phyloP scores from a whole-genome alignment of 2,329 filamentous ascomycete species.

The Coniochaeta pulveracea region DNA sequence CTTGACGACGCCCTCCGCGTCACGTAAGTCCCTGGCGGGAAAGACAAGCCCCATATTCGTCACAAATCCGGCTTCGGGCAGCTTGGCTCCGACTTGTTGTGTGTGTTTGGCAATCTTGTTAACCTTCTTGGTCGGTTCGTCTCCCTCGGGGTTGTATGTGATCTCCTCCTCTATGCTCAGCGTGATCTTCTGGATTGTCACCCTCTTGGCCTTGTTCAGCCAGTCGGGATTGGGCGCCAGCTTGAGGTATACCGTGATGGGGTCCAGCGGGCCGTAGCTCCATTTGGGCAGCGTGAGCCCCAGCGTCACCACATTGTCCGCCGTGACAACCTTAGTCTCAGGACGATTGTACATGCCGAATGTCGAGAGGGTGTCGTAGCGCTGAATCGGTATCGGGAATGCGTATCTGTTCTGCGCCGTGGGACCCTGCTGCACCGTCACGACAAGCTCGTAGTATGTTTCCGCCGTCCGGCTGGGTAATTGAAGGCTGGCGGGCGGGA shows the following conservation, averaged over 20 bases:
- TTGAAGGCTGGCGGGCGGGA: slow-evolving; percentile 86
- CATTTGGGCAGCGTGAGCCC: slow-evolving; percentile 87
- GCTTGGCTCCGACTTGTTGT: slow-evolving; percentile 67
- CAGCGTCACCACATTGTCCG: slow-evolving; percentile 83
- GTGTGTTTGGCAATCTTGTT: slow-evolving; percentile 79
- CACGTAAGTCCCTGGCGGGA: slow-evolving; percentile 77
- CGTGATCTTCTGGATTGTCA: slow-evolving; percentile 89
- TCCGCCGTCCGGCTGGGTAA: slow-evolving; percentile 89
- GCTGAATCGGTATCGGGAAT: slow-evolving; percentile 80
- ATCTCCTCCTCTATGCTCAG: slow-evolving; percentile 94
- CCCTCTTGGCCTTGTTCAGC: slow-evolving; percentile 79
- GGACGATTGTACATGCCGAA: slow-evolving; percentile 99
- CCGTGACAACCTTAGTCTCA: slow-evolving; percentile 73
- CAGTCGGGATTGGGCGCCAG: slow-evolving; percentile 86
- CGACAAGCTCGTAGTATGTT: slow-evolving; percentile 93
- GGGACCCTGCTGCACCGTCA: slow-evolving; percentile 86
- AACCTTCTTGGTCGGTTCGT: slow-evolving; percentile 82
- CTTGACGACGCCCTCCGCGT: slow-evolving; percentile 77
- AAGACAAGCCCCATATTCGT: slow-evolving; percentile 89
- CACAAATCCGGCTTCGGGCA: slow-evolving; percentile 85
- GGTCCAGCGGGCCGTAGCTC: slow-evolving; percentile 93
- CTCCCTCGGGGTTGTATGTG: slow-evolving; percentile 95
- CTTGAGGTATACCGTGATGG: slow-evolving; percentile 93
- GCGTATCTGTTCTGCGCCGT: slow-evolving; percentile 80
- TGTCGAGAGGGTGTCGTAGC: slow-evolving; percentile 94